Evolutionary conservation across 805 yeast genomes (phyloP), one percentile per base, ranked within the genome.

Genomic region (Candida easanensis): DNA sequence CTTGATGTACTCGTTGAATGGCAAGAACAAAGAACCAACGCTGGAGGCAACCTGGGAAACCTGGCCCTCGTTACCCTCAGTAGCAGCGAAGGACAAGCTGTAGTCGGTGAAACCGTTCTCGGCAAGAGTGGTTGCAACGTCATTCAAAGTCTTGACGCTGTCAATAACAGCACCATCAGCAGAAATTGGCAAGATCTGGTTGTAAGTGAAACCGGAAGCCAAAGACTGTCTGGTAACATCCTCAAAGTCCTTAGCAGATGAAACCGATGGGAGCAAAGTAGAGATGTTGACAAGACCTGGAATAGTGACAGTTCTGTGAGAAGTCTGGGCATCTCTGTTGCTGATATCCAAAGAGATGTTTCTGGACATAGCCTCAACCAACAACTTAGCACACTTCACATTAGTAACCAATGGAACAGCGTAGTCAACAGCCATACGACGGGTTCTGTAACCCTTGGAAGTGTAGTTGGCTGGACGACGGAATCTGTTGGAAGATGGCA

Each of bases 391-490:
- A 74, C 90, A 84, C 71, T 93, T 93, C 54, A 93, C 98, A 63
- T 93, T 93, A 52, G 99, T 93, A 39, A 93, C 96, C 65, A 93
- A 76, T 39, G 99, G 99, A 63, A 93, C 89, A 40, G 97, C 90
- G 66, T 87, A 95, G 70, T 93, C 99, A 53, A 93, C 97, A 55
- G 99, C 99, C 98, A 93, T 87, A 76, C 99, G 93, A 77, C 99
- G 95, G 36, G 98, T 88, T 68, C 80, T 82, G 77, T 93, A 93
- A 65, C 99, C 99, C 72, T 87, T 89, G 22, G 97, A 88, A 76
- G 93, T 88, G 71, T 93, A 93, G 49, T 91, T 85, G 43, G 99
- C 97, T 49, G 99, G 99, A 70, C 99, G 88, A 66, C 99, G 86
- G 82, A 88, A 93, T 64, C 97, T 79, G 77, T 93, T 93, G 37